Conservation (phyloP, 768 basidiomycete species). For the Tricholoma sp. region DNA sequence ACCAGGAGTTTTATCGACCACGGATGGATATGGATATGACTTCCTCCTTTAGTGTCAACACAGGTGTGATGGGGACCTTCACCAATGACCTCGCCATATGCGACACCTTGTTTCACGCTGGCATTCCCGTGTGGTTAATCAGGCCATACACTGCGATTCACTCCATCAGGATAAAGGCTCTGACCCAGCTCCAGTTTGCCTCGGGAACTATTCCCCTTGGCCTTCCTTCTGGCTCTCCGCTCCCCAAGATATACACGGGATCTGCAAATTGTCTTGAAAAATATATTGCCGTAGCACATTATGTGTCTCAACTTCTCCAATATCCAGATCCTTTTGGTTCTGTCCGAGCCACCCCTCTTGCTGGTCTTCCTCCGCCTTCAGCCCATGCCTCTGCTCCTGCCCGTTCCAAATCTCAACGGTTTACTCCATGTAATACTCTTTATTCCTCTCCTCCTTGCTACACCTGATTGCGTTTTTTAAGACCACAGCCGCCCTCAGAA, state of each 20-base stretch:
- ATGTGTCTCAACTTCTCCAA: not conserved
- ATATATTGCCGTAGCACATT: not conserved
- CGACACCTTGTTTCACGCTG: not conserved
- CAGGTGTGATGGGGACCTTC: not conserved
- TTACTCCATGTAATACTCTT: conserved; percentile 2
- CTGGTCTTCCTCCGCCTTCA: not conserved
- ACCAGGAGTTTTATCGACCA: not conserved
- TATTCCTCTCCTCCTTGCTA: not conserved
- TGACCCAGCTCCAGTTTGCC: not conserved
- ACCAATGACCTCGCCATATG: not conserved
- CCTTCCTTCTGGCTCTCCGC: not conserved
- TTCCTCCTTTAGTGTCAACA: not conserved
- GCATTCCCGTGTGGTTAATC: conserved; percentile 5
- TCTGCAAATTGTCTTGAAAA: not conserved
- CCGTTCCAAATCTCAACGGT: not conserved
- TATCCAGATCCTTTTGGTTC: not conserved
- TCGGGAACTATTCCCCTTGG: not conserved
- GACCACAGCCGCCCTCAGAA: not conserved
- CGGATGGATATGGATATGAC: not conserved
- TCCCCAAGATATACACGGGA: not conserved
- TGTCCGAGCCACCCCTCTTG: not conserved
- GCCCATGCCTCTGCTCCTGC: not conserved
- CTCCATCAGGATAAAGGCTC: not conserved
- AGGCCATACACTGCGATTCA: not conserved
- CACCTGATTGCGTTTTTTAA: not conserved